A percentile compares a stretch with the other conserved stretches of the same genome.
Evolutionary conservation across 148 eudicot genomes (phyloP).

Genomic region (Cornus kousa): DNA sequence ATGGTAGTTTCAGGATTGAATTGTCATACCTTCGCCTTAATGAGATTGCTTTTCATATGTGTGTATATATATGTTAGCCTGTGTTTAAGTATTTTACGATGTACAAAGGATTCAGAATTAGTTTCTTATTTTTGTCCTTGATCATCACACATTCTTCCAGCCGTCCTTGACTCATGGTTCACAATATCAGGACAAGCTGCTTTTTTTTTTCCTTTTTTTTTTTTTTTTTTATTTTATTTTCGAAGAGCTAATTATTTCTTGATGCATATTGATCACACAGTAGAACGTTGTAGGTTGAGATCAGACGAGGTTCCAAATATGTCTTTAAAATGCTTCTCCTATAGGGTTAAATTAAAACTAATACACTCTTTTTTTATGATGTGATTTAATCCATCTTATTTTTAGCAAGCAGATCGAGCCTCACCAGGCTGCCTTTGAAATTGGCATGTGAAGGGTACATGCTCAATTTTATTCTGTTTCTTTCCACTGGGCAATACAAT

Average conservation of each 20-base stretch:
- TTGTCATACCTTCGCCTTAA: background rate
- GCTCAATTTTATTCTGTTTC: constrained; percentile 8
- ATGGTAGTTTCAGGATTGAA: background rate
- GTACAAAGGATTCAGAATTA: background rate
- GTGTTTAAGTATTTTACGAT: background rate
- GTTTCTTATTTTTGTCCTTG: background rate
- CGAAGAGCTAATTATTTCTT: background rate
- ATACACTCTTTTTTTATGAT: no score
- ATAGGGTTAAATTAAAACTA: no score
- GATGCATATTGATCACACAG: background rate
- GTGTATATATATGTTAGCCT: background rate
- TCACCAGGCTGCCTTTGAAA: background rate
- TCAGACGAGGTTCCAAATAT: no score
- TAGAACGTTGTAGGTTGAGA: background rate
- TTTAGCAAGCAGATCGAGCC: background rate
- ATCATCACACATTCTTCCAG: background rate
- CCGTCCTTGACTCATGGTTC: background rate
- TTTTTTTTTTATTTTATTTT: no score
- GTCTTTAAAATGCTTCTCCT: no score
- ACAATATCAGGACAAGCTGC: background rate
- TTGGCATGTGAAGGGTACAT: background rate
- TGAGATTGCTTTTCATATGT: background rate
- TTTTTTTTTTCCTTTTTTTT: no score
- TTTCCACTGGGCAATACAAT: background rate
- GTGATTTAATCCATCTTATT: background rate